Conservation (phyloP, 2,329 filamentous ascomycete species). For the Ophiostoma sp. region DNA sequence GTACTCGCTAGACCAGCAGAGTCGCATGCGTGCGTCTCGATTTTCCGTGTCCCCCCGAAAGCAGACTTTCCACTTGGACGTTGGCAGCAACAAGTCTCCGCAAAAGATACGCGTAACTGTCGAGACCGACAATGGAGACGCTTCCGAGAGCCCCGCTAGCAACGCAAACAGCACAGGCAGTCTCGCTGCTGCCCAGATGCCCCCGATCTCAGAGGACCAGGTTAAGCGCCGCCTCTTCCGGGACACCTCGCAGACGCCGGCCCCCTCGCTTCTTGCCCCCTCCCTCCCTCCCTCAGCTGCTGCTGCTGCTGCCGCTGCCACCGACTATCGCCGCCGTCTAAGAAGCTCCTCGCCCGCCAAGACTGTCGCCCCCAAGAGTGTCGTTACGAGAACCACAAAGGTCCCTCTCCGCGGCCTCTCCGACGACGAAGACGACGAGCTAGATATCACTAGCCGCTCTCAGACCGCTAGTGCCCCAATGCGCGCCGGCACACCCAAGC, state of each 20-base stretch:
- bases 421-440: conserved; percentile 37
- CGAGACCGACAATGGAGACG: conserved; percentile 41
- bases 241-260: conserved; percentile 15
- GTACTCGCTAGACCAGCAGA: conserved; percentile 19
- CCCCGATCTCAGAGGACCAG: conserved; percentile 26
- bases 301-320: neutral
- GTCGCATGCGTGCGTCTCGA: conserved; percentile 18
- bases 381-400: conserved; percentile 18
- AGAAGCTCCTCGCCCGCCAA: conserved; percentile 17
- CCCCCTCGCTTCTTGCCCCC: conserved; percentile 36
- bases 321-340: conserved; percentile 14
- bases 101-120: conserved; percentile 53
- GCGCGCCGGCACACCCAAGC: conserved; percentile 30
- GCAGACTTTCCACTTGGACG: conserved; percentile 53
- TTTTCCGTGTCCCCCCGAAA: conserved; percentile 45
- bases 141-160: conserved; percentile 26
- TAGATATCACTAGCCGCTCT: neutral
- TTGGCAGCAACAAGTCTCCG: conserved; percentile 46
- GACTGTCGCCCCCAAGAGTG: neutral
- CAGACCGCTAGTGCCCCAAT: neutral
- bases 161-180: neutral
- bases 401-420: conserved; percentile 46
- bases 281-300: conserved; percentile 26
- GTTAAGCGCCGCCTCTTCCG: conserved; percentile 35
- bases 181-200: neutral